Conservation (phyloP, 2,329 filamentous ascomycete genomes). For the Aspergillus puulaauensis region DNA sequence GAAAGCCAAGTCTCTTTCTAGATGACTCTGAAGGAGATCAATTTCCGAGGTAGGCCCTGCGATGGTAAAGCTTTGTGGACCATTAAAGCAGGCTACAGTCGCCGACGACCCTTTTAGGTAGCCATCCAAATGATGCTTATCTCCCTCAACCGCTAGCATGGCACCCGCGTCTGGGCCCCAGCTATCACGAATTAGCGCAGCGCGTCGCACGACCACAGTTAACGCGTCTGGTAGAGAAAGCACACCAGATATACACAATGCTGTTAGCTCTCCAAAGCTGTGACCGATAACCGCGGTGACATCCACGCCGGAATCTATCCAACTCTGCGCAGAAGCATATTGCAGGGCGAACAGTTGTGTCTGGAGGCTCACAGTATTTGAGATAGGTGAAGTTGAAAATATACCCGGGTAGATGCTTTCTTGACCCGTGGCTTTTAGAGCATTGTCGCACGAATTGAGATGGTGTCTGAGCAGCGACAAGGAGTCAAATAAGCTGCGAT, state of each 20-base stretch:
- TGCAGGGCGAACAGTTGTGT: constrained; percentile 38
- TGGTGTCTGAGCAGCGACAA: constrained; percentile 28
- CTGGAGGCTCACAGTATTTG: constrained; percentile 31
- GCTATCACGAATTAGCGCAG: constrained; percentile 27
- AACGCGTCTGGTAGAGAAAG: constrained; percentile 31
- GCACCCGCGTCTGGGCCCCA: constrained; percentile 34
- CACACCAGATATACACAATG: constrained; percentile 31
- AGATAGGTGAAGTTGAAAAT: constrained; percentile 15
- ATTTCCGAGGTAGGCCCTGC: constrained; percentile 20
- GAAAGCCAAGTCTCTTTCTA: constrained; percentile 10
- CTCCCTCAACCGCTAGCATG: constrained; percentile 37
- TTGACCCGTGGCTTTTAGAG: constrained; percentile 24
- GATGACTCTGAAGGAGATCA: constrained; percentile 13
- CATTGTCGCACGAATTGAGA: constrained; percentile 36
- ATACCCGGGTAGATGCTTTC: constrained; percentile 28
- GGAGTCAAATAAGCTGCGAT: constrained; percentile 25
- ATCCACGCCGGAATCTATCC: constrained; percentile 39
- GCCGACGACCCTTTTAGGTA: neutral
- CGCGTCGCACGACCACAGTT: constrained; percentile 30
- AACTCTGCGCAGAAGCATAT: constrained; percentile 36
- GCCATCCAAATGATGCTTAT: constrained; percentile 10
- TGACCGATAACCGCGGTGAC: constrained; percentile 37
- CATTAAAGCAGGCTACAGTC: constrained; percentile 29
- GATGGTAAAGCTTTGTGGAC: constrained; percentile 20
- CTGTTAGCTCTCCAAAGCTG: constrained; percentile 40